Conservation (phyloP, 2,329 filamentous ascomycete genomes). For the Aureobasidium uvarum region DNA sequence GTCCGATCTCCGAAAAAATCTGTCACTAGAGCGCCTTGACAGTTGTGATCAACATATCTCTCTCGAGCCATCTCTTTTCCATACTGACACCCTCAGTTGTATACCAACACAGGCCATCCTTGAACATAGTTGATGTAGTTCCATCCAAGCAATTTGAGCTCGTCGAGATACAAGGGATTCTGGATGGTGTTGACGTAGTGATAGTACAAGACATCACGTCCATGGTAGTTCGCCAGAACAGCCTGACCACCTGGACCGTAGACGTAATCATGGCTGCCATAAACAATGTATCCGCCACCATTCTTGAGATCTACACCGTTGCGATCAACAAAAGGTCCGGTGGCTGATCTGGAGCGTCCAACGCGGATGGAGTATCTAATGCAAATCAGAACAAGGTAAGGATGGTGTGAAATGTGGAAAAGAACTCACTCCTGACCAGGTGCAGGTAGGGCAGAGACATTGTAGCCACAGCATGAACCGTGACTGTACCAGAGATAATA, state of each 20-base stretch:
- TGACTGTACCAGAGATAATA: constrained; percentile 65
- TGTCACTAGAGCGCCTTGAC: not conserved
- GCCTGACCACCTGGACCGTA: constrained; percentile 67
- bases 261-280: constrained; percentile 59
- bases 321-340: constrained; percentile 58
- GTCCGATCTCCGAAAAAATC: no score
- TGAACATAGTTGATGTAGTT: constrained; percentile 26
- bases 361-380: constrained; percentile 60
- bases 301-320: constrained; percentile 53
- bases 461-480: constrained; percentile 62
- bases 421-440: constrained; percentile 56
- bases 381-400: not conserved
- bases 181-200: constrained; percentile 24
- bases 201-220: constrained; percentile 52
- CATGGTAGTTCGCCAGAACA: constrained; percentile 51
- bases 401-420: no score
- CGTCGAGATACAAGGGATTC: constrained; percentile 23
- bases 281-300: constrained; percentile 60
- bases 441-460: constrained; percentile 49
- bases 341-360: constrained; percentile 55
- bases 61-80: not conserved
- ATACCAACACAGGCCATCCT: constrained; percentile 21
- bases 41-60: not conserved
- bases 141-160: constrained; percentile 25
- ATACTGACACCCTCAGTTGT: not conserved